These are phyloP conservation scores for Globisporangium solare DNA, from an alignment of 352 stramenopile genomes.

Conservation along the genomic window DNA sequence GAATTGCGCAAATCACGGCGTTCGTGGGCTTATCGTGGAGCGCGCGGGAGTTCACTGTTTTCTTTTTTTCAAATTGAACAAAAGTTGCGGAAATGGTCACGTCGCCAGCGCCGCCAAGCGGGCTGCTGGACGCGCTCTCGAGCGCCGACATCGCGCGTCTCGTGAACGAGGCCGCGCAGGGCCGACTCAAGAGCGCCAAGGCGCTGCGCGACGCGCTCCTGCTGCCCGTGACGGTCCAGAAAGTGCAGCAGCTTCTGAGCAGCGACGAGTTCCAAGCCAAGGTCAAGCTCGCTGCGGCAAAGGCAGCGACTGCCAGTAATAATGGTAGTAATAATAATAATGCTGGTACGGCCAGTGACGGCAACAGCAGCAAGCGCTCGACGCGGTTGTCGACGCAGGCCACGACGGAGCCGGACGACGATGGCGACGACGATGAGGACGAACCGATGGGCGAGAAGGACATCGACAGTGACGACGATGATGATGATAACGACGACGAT, in stretches of 20 bases:
- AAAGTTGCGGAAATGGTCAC: no score
- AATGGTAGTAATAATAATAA: no score
- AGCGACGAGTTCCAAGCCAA: conserved; percentile 7
- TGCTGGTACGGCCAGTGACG: no score
- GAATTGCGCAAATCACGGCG: no score
- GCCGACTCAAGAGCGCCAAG: conserved; percentile 9
- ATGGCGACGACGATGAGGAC: not conserved
- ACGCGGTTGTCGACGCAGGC: no score
- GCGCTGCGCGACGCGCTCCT: conserved; percentile 12
- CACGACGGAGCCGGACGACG: no score
- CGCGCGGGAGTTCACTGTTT: no score
- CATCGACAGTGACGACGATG: not conserved
- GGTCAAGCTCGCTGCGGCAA: not conserved
- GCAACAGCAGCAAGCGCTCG: no score
- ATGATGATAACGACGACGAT: not conserved
- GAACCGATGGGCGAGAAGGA: conserved; percentile 4
- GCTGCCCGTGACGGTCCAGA: conserved; percentile 4
- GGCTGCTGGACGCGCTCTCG: conserved; percentile 3
- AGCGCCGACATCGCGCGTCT: not conserved
- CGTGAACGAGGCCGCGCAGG: conserved; percentile 2
- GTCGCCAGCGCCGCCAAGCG: not conserved
- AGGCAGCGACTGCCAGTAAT: no score
- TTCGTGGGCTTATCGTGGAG: no score
- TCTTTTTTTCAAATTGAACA: no score
- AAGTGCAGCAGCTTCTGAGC: conserved; percentile 7